These are phyloP conservation scores for Anthracocystis panici-leucophaei DNA, from an alignment of 1,284 basidiomycete species.

Conservation along the genomic window DNA sequence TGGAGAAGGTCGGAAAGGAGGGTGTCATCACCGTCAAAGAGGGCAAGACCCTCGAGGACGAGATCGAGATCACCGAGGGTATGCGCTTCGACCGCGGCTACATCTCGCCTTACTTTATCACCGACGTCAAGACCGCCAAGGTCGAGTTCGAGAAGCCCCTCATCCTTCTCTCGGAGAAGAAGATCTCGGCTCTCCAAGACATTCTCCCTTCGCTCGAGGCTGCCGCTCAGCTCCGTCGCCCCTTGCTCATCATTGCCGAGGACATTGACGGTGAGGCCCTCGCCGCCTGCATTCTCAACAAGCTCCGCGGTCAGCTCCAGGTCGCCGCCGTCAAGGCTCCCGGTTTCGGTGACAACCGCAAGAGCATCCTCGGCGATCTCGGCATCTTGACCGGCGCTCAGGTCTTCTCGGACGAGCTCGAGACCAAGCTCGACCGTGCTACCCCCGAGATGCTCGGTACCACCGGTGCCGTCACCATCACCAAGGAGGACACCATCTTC, in stretches of 20 bases:
- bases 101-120: conserved; percentile 99
- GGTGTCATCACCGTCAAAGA: conserved; percentile 99
- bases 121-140: conserved; percentile 96
- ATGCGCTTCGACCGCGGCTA: conserved; percentile 99
- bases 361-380: conserved; percentile 94
- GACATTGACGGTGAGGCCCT: conserved; percentile 97
- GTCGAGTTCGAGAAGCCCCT: conserved; percentile 97
- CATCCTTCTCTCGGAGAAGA: conserved; percentile 95
- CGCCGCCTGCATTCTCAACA: conserved; percentile 97
- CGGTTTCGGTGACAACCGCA: conserved; percentile 98
- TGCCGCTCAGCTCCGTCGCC: conserved; percentile 89
- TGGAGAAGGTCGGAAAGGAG: conserved; percentile 99
- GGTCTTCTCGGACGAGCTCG: conserved; percentile 97
- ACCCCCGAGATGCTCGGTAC: conserved; percentile 90
- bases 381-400: conserved; percentile 97
- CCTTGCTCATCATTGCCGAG: conserved; percentile 95
- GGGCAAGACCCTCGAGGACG: conserved; percentile 93
- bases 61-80: conserved; percentile 99
- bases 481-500: conserved; percentile 98
- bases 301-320: conserved; percentile 94
- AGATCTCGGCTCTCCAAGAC: conserved; percentile 94
- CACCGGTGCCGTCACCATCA: conserved; percentile 91
- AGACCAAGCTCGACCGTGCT: conserved; percentile 94
- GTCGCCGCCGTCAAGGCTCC: conserved; percentile 95
- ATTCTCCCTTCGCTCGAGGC: conserved; percentile 94